Base-by-base conservation (phyloP, 2,329 filamentous ascomycete species). In the Monosporascus sp. region DNA sequence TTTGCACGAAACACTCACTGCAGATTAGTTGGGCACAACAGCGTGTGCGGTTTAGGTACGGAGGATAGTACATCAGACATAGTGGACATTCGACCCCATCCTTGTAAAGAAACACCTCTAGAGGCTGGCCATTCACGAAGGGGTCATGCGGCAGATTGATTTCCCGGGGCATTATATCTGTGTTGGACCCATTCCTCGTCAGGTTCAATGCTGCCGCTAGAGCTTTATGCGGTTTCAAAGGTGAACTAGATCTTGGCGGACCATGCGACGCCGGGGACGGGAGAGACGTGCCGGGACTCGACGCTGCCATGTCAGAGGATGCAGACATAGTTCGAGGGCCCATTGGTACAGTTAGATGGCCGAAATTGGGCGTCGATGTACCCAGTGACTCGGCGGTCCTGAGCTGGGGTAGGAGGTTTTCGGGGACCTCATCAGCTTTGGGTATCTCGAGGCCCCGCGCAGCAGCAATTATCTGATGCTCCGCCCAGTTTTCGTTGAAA, bases 1-100 rank as follows among this genome's bases (percentile, higher is more conserved):
- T 99, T 70, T 99, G 94, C 4, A 99, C 94, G 65, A 99, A 99
- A 70, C 94, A 99, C 73, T 99, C 94, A 42, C 92, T 97, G 72
- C 94, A 99, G 57, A 99, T 97, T 6, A 89, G 80, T 68, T 99
- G 94, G 63, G 96, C 91, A 70, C 94, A 99, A 68, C 94, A 99
- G 60, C 94, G 81, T 0, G 94, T 99, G 59, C 86, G 88, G 72
- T 99, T 99, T 31, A 99, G 79, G 66, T 95, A 95, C 3, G 91
- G 91, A 0, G 94, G 94, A 61, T 97, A 99, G 62, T 91, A 95
- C 50, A 97, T 77, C 68, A 97, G 96, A 74, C 94, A 99, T 57
- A 99, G 96, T 5, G 94, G 93, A 64, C 94, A 99, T 68, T 99
- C 94, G 6, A 77, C 74, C 3, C 90, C 87, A 60, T 96, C 85